Evolutionary conservation across 2,329 filamentous ascomycete genomes (phyloP), one percentile per base, ranked within the genome.

Genomic region (Aspergillus fumigatus): DNA sequence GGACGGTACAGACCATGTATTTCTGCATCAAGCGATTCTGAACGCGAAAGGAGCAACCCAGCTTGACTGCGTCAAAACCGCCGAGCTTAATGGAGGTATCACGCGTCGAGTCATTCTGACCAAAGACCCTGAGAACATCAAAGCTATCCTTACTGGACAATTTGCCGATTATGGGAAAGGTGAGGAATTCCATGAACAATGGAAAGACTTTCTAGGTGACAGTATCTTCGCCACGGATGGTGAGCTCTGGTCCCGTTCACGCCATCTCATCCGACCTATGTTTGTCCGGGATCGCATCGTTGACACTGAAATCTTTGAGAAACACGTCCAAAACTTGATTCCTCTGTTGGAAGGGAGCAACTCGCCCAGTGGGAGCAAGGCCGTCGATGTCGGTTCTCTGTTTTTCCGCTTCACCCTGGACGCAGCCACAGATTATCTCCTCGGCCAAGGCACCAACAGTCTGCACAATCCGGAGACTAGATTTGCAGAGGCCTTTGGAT

Each of bases 151-250:
- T n/a, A 89, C 92, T 0, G 88, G 88, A 1, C 90, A 96, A 68
- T 97, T 97, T 68, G 75, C 76, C 43, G 89, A 96, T 68, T 97
- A 87, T 69, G 92, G 92, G 61, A 96, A 96, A 75, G 92, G 92
- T 8, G 65, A 73, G 52, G 35, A 66, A 23, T 96, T 96, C 75
- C 87, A 92, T 65, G 64, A 73, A 8, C 87, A 92, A 52, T 95
- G 88, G 88, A 80, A 84, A 56, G 83, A 86, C 14, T 95, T 96
- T 63, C 77, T 96, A 21, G 92, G 92, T n/a, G 86, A 95, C 69
- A 87, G 87, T 76, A 90, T 90, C 77, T 91, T 90, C 73, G 87
- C 86, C 7, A 95, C 90, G 0, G 92, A 97, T 69, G 88, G 89
- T 2, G 79, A 86, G 29, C 74, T 82, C 49, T 97, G 92, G 92